Evolutionary conservation across 2,329 filamentous ascomycete species (phyloP).

Genomic region (Colletotrichum phormii): DNA sequence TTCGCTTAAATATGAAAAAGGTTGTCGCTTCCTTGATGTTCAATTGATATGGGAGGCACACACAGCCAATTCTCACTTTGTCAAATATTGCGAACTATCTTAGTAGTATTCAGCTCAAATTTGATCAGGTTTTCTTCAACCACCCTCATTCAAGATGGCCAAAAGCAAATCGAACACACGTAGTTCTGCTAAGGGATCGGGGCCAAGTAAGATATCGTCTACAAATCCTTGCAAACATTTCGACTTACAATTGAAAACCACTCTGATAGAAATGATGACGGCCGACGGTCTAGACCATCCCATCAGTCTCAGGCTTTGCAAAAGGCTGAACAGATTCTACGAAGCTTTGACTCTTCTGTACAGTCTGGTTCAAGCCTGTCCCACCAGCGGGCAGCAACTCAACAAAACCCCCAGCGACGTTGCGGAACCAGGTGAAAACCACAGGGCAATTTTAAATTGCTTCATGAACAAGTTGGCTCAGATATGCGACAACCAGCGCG

Average conservation of each 20-base stretch:
- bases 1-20: not conserved
- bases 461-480: constrained; percentile 48
- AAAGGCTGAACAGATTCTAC: constrained; percentile 41
- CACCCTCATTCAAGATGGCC: not conserved
- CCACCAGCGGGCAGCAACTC: not conserved
- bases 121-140: not conserved
- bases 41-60: not conserved
- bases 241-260: not conserved
- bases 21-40: not conserved
- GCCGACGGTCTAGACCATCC: constrained; percentile 1
- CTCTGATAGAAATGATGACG: not conserved
- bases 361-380: constrained; percentile 39
- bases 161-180: not conserved
- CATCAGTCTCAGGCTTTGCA: constrained; percentile 16
- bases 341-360: constrained; percentile 44
- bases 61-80: not conserved
- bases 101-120: not conserved
- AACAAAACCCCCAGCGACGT: not conserved
- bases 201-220: not conserved
- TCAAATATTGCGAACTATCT: not conserved
- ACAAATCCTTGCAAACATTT: not conserved
- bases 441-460: constrained; percentile 41
- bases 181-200: not conserved
- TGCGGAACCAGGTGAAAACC: constrained; percentile 5
- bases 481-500: constrained; percentile 44